phyloP scores from a whole-genome alignment of 805 yeast species.

The Ogataea saltuana region DNA sequence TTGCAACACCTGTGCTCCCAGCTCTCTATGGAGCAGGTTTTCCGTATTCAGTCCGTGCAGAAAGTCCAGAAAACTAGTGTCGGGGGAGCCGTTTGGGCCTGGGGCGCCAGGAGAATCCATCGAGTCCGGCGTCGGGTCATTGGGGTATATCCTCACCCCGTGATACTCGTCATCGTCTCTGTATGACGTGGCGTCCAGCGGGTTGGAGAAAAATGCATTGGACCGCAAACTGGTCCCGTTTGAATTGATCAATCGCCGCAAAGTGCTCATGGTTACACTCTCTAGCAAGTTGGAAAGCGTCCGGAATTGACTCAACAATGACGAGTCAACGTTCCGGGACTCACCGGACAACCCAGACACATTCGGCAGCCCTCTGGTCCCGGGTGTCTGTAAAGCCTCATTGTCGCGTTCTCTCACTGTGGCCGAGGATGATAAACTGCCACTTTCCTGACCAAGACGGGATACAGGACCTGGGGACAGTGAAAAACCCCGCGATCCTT shows the following conservation, averaged over 20 bases:
- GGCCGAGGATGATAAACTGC: too few relatives aligned
- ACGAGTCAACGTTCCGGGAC: constrained; percentile 17
- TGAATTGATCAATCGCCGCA: constrained; percentile 25
- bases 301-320: constrained; percentile 27
- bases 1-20: constrained; percentile 35
- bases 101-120: too few relatives aligned
- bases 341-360: too few relatives aligned
- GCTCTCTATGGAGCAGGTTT: constrained; percentile 27
- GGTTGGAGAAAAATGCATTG: constrained; percentile 6
- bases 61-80: constrained; percentile 47
- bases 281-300: constrained; percentile 30
- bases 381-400: too few relatives aligned
- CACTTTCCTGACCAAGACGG: too few relatives aligned
- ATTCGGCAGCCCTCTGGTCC: neutral
- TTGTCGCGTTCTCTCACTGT: too few relatives aligned
- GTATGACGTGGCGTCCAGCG: constrained; percentile 1
- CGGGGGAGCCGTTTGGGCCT: constrained; percentile 22
- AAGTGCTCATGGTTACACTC: constrained; percentile 30
- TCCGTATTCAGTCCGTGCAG: constrained; percentile 32
- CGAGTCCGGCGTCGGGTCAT: too few relatives aligned
- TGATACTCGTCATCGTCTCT: constrained; percentile 13
- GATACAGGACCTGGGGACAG: too few relatives aligned
- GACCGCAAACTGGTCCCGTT: constrained; percentile 4
- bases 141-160: constrained; percentile 27
- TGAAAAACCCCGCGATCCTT: too few relatives aligned